phyloP scores from a whole-genome alignment of 2,329 filamentous ascomycete genomes.

The Aureobasidium vineae region DNA sequence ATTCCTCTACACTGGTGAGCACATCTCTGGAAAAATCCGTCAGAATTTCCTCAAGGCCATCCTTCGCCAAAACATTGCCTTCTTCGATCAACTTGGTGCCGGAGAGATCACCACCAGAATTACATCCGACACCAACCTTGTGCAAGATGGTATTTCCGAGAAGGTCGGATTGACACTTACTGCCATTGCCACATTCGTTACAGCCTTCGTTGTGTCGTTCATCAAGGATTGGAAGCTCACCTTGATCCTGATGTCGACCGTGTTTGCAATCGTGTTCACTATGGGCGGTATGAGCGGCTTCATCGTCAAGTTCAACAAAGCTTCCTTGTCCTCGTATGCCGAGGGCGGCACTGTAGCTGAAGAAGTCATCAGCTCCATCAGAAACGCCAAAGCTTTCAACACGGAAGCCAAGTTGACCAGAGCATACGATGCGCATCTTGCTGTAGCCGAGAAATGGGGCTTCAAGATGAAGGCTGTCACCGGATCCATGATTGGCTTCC shows the following conservation, averaged over 20 bases:
- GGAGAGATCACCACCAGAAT: conserved; percentile 94
- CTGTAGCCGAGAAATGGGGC: conserved; percentile 70
- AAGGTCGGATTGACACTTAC: conserved; percentile 78
- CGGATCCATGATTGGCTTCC: conserved; percentile 74
- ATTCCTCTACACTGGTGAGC: conserved; percentile 68
- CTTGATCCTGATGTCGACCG: conserved; percentile 77
- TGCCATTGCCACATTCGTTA: conserved; percentile 76
- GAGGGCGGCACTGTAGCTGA: conserved; percentile 84
- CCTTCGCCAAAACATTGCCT: conserved; percentile 84
- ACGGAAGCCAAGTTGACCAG: conserved; percentile 88
- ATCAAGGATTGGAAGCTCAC: conserved; percentile 91
- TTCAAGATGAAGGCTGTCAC: conserved; percentile 70
- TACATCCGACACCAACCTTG: conserved; percentile 87
- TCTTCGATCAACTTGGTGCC: conserved; percentile 88
- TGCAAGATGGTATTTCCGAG: conserved; percentile 91
- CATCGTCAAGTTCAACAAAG: conserved; percentile 78
- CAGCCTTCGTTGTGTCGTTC: conserved; percentile 88
- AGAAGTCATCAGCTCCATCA: conserved; percentile 89
- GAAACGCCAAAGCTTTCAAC: conserved; percentile 88
- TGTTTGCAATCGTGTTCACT: conserved; percentile 72
- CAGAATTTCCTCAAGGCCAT: conserved; percentile 81
- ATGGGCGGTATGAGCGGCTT: conserved; percentile 73
- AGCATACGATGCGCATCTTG: conserved; percentile 76
- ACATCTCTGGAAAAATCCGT: conserved; percentile 54
- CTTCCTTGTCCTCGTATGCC: conserved; percentile 75